Percentiles rank a stretch among this genome's conserved stretches.
These are phyloP conservation scores for Tylopilus balloui DNA, from an alignment of 768 basidiomycete genomes.

Conservation along the genomic window DNA sequence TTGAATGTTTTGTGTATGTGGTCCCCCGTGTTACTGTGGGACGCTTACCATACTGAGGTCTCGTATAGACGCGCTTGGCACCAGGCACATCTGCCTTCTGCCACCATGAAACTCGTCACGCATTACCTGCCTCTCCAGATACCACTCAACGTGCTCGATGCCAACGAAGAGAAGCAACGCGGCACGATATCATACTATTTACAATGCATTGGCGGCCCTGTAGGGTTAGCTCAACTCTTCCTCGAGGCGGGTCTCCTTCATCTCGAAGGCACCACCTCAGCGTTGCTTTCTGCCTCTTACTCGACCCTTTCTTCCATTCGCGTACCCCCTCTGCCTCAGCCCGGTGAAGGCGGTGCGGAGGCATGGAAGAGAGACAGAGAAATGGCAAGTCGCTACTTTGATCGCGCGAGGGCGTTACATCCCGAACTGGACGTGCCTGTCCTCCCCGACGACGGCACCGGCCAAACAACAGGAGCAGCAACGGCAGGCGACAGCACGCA, in stretches of 20 bases:
- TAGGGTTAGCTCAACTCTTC: constrained; percentile 69
- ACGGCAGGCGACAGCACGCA: constrained; percentile 27
- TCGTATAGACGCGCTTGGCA: constrained; percentile 71
- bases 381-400: constrained; percentile 66
- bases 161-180: constrained; percentile 37
- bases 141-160: constrained; percentile 34
- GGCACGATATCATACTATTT: constrained; percentile 60
- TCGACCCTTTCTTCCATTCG: constrained; percentile 77
- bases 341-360: constrained; percentile 56
- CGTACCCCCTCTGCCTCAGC: constrained; percentile 49
- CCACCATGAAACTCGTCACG: constrained; percentile 72
- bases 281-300: constrained; percentile 68
- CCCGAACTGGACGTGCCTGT: constrained; percentile 66
- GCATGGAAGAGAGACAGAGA: constrained; percentile 75
- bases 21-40: not conserved
- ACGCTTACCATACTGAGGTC: not conserved
- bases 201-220: constrained; percentile 61
- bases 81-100: constrained; percentile 67
- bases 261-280: constrained; percentile 73
- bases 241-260: constrained; percentile 75
- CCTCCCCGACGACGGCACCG: constrained; percentile 46
- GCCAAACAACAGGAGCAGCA: constrained; percentile 24
- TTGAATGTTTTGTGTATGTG: constrained; percentile 75
- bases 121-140: constrained; percentile 64
- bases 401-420: constrained; percentile 56